phyloP scores from a whole-genome alignment of 2,329 filamentous ascomycete genomes.

The Lasiodiplodia citricola region DNA sequence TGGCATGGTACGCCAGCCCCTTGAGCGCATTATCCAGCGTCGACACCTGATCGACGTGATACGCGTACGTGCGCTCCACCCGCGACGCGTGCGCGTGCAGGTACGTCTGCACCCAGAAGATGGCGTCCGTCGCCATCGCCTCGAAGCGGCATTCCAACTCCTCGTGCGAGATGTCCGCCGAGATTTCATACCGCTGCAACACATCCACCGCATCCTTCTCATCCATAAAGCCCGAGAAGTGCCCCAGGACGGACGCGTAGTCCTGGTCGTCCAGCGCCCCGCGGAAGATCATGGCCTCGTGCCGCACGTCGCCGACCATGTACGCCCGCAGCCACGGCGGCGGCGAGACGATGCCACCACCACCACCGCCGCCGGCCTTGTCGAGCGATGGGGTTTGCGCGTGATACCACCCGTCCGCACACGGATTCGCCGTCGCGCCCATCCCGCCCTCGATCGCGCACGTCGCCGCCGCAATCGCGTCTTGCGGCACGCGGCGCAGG shows the following conservation, averaged over 20 bases:
- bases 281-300: slow-evolving; percentile 11
- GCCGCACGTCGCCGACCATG: not conserved
- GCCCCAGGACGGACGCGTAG: not conserved
- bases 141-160: not conserved
- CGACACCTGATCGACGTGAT: not conserved
- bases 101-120: not conserved
- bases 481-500: not conserved
- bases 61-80: not conserved
- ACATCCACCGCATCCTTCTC: not conserved
- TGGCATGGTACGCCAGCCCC: not conserved
- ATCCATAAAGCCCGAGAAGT: not conserved
- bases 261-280: not conserved
- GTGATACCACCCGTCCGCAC: not conserved
- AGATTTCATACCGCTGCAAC: not conserved
- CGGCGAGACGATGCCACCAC: not conserved
- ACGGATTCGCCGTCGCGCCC: not conserved
- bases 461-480: not conserved
- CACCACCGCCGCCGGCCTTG: no score
- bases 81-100: not conserved
- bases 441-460: not conserved
- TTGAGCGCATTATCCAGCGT: not conserved
- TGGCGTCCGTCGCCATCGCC: not conserved
- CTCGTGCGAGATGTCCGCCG: not conserved
- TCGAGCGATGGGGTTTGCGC: not conserved
- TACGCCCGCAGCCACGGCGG: not conserved